Evolutionary conservation across 129 eudicot species (phyloP).

Genomic region (Smallanthus sonchifolius): DNA sequence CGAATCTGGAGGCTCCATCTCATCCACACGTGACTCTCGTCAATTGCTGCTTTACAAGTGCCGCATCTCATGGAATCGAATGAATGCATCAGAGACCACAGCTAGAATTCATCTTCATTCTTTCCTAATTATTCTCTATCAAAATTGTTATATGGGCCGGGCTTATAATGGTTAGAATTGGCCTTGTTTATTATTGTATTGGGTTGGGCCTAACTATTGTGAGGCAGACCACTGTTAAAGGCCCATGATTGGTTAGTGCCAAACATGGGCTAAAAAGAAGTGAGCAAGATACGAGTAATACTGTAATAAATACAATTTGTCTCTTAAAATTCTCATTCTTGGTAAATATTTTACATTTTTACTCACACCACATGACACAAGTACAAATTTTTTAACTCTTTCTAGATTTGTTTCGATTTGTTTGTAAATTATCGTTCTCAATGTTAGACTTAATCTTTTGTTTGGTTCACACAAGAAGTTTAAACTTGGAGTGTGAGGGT

Average conservation of each 20-base stretch:
- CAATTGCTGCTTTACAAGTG: slow-evolving; percentile 27
- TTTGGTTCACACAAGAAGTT: too few relatives aligned
- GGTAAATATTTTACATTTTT: too few relatives aligned
- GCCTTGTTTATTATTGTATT: neutral
- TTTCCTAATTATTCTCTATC: neutral
- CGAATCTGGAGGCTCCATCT: slow-evolving; percentile 9
- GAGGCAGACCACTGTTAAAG: neutral
- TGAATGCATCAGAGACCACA: slow-evolving; percentile 2
- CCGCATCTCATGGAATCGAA: slow-evolving; percentile 28
- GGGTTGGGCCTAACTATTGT: neutral
- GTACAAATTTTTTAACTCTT: too few relatives aligned
- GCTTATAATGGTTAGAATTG: neutral
- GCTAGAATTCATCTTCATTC: neutral
- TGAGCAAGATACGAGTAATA: too few relatives aligned
- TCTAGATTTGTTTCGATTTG: too few relatives aligned
- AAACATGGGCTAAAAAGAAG: too few relatives aligned
- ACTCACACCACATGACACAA: too few relatives aligned
- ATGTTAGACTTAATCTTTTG: too few relatives aligned
- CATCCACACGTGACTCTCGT: slow-evolving; percentile 26
- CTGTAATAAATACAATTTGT: too few relatives aligned
- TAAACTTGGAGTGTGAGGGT: too few relatives aligned
- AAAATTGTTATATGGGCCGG: neutral
- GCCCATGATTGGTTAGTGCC: neutral
- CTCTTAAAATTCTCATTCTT: too few relatives aligned
- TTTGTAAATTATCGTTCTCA: too few relatives aligned